Percentiles rank a stretch among this genome's conserved stretches.
Conservation (phyloP, 2,329 filamentous ascomycete genomes). For the Colletotrichum theobromicola region DNA sequence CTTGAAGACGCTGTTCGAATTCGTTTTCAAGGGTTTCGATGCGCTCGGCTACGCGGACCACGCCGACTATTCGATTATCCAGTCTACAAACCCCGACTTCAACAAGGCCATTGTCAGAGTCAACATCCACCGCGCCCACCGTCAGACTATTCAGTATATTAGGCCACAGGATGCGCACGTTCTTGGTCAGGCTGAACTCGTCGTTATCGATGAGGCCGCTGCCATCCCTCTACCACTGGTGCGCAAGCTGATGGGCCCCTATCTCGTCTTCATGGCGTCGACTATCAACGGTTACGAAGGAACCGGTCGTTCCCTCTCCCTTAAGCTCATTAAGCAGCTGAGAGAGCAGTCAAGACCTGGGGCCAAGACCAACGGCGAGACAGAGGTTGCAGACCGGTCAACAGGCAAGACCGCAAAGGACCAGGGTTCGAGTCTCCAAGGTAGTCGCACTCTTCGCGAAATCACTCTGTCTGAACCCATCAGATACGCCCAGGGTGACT, state of each 20-base stretch:
- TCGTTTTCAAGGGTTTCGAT: constrained; percentile 98
- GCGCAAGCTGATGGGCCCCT: constrained; percentile 92
- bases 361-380: constrained; percentile 58
- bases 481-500: constrained; percentile 88
- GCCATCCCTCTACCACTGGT: constrained; percentile 95
- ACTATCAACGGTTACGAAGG: constrained; percentile 99
- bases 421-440: constrained; percentile 60
- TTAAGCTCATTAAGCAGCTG: constrained; percentile 97
- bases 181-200: constrained; percentile 89
- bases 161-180: constrained; percentile 95
- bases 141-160: constrained; percentile 98
- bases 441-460: constrained; percentile 84
- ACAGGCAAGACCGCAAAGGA: constrained; percentile 77
- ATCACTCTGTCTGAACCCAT: constrained; percentile 95
- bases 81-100: constrained; percentile 97
- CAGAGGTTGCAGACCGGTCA: constrained; percentile 76
- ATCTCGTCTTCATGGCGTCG: constrained; percentile 98
- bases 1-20: constrained; percentile 97
- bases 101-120: constrained; percentile 98
- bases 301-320: constrained; percentile 89
- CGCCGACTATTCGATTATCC: constrained; percentile 96
- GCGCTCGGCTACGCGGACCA: constrained; percentile 93
- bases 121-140: constrained; percentile 92
- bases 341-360: constrained; percentile 85
- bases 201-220: constrained; percentile 97